phyloP scores from a whole-genome alignment of 2,329 filamentous ascomycete species.

The Colletotrichum sp. region DNA sequence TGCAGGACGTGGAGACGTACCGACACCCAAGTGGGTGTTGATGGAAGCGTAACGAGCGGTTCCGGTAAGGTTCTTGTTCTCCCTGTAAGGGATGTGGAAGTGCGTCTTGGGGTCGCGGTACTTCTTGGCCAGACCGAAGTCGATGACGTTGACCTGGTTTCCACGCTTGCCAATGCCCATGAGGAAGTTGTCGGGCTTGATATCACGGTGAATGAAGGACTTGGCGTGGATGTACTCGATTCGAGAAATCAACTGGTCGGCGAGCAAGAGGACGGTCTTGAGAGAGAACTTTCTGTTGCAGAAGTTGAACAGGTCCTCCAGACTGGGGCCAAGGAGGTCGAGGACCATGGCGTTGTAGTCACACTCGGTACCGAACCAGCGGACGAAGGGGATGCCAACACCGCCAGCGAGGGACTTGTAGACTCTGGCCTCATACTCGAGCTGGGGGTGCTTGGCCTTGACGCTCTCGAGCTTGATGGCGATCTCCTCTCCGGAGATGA shows the following conservation, averaged over 20 bases:
- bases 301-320: constrained; percentile 99
- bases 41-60: constrained; percentile 98
- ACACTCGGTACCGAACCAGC: constrained; percentile 99
- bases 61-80: constrained; percentile 99
- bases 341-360: constrained; percentile 99
- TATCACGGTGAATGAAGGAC: constrained; percentile 99
- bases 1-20: constrained; percentile 49
- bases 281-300: constrained; percentile 99
- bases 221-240: constrained; percentile 99
- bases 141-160: constrained; percentile 99
- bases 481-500: constrained; percentile 99
- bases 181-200: constrained; percentile 99
- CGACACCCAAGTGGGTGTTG: constrained; percentile 97
- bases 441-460: constrained; percentile 98
- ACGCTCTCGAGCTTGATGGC: constrained; percentile 99
- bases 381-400: constrained; percentile 97
- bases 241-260: constrained; percentile 97
- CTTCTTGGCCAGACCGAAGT: constrained; percentile 99
- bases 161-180: constrained; percentile 99
- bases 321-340: constrained; percentile 90
- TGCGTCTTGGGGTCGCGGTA: constrained; percentile 99
- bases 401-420: constrained; percentile 90
- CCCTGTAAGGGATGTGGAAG: constrained; percentile 99
- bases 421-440: constrained; percentile 98
- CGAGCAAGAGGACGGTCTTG: constrained; percentile 95